Base-by-base conservation (phyloP, 2,329 filamentous ascomycete genomes). In the Dothideomycetes sp. region DNA sequence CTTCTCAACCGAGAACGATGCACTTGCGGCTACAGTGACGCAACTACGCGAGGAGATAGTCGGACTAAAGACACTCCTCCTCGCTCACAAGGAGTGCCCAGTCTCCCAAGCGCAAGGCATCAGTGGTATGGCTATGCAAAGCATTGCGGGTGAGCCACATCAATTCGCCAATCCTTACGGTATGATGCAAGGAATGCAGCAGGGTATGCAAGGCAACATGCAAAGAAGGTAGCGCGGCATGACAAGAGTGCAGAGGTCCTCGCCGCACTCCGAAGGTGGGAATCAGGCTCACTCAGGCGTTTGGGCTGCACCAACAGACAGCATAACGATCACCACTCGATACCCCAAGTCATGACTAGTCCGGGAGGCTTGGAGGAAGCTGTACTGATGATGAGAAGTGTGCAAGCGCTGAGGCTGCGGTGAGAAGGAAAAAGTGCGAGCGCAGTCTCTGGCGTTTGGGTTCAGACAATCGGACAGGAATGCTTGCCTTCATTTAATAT, bases 1-100 rank as follows among this genome's bases (percentile, higher is more conserved):
- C 49, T 96, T 87, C 56, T 88, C 82, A 47, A 81, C 73, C 1
- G 91, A 98, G 62, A 96, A 96, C 47, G 91, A 98, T 55, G 78
- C 78, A 2, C 71, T 98, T 24, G 84, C 81, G 14, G 72, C 79
- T 3, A 89, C 91, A 47, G 87, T 96, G 43, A 81, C 81, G 2
- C 78, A 84, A 50, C 67, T 96, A 4, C 75, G 87, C 19, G 89
- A 96, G 56, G 91, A 98, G 57, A 84, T 96, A 44, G 85, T 96
- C 35, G 93, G 89, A 47, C 72, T 98, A 31, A 96, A 95, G 68
- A 94, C 88, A 0, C 69, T 96, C 0, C 70, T 98, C 3, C 71
- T 96, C 16, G 88, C 88, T 0, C 91, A 98, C 63, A 96, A 96
- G 58, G 89, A 96, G 58, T 96, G 91, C 51, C 86, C 89, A 0